Base-by-base conservation (phyloP, 805 yeast genomes). In the Spathaspora girioi region DNA sequence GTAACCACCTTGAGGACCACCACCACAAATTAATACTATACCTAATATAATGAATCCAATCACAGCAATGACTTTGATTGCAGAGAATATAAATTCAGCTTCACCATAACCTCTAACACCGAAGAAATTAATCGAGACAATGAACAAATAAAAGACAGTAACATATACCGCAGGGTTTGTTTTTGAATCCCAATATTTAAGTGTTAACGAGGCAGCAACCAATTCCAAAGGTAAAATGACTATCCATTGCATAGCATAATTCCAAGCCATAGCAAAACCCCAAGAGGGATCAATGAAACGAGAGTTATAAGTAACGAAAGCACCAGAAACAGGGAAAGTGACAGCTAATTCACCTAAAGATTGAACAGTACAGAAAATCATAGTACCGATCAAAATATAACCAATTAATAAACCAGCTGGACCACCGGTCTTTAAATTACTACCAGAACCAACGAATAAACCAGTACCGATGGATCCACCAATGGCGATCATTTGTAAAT, bases 401-500 rank as follows among this genome's bases (percentile, higher is more conserved):
- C 82, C 85, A 51, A 84, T 80, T 47, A 84, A 61, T 56, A 73
- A 49, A 87, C 85, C 76, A 58, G 84, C 87, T 14, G 93, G 92
- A 32, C 93, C 93, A 65, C 89, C 87, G 27, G 76, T 70, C 17
- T 75, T 56, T 48, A 87, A 67, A 2, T 87, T 78, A 17, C 77
- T 65, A 56, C 89, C 88, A 1, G 89, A 79, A 62, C 90, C 90
- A 32, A 89, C 86, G 54, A 89, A 82, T 48, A 89, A 73, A 65
- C 94, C 96, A 14, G 94, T 86, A 60, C 96, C 96, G 59, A 89
- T 87, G 54, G 86, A 79, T 45, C 93, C 91, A 59, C 93, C 93
- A 55, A 87, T 76, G 48, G 96, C 92, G 69, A 87, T 88, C 91
- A 87, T 84, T 56, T 85, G 84, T 58, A 87, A 67, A 64, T 87